Evolutionary conservation across 164 flowering plant species (phyloP).

Genomic region (Vitis amurensis): DNA sequence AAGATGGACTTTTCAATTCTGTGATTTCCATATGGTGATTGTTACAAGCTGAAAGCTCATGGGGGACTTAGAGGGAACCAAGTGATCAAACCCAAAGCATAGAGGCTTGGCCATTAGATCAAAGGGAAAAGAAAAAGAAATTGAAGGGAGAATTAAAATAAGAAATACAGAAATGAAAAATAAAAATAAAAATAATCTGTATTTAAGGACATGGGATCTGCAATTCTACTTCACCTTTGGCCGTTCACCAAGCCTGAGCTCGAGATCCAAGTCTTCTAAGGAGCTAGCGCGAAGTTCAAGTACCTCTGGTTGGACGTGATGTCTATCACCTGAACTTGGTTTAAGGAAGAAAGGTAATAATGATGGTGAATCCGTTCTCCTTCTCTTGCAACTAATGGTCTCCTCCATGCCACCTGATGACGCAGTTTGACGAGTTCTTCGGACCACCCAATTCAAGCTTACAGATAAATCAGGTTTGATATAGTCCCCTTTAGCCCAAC

Average conservation of each 20-base stretch:
- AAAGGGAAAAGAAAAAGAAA: background rate
- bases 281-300: slow-evolving; percentile 30
- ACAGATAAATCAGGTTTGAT: slow-evolving; percentile 28
- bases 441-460: slow-evolving; percentile 35
- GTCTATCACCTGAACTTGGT: slow-evolving; percentile 25
- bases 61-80: slow-evolving; percentile 7
- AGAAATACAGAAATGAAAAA: slow-evolving; percentile 2
- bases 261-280: slow-evolving; percentile 74
- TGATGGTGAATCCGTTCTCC: slow-evolving; percentile 27
- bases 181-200: slow-evolving; percentile 1
- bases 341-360: slow-evolving; percentile 30
- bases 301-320: slow-evolving; percentile 30
- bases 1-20: slow-evolving; percentile 2
- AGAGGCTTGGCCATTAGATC: slow-evolving; percentile 9
- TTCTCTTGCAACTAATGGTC: slow-evolving; percentile 36
- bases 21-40: slow-evolving; percentile 14
- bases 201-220: slow-evolving; percentile 4
- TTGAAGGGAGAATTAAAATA: background rate
- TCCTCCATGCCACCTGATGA: slow-evolving; percentile 26
- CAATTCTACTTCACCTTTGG: slow-evolving; percentile 44
- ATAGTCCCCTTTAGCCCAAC: slow-evolving; percentile 16
- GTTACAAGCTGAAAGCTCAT: slow-evolving; percentile 19
- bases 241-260: slow-evolving; percentile 77
- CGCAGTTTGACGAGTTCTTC: slow-evolving; percentile 13
- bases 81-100: slow-evolving; percentile 16